Base-by-base conservation (phyloP, 345 rosid species). In the Moricandia arvensis region DNA sequence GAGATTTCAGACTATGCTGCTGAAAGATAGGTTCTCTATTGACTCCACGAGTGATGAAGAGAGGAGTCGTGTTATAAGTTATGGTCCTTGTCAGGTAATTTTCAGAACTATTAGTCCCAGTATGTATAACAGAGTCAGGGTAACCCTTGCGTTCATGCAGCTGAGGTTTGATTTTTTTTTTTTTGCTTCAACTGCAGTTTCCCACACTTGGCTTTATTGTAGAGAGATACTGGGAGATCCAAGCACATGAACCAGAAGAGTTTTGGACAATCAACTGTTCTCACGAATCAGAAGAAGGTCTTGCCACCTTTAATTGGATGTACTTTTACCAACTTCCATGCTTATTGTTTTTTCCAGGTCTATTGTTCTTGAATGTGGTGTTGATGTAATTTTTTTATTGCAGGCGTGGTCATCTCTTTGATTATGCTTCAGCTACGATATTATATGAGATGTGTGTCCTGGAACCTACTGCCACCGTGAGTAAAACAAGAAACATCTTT, bases 331-430 rank as follows among this genome's bases (percentile, higher is more conserved):
- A 75, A 70, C 70, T 71, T 30, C 16, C 26, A 65, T 71, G 21
- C 1, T 0, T 68, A 34, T 82, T 8, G 12, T 41, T 68, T 67
- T 37, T 81, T 47, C 30, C 29, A 12, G 66, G 68, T 21, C 24
- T 16, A 18, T 80, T 78, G 15, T 49, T 55, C 41, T 64, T 64
- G 16, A 57, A 70, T 57, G 17, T 57, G 41, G 38, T 24, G 58
- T 72, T 55, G 57, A 63, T 45, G 63, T 18, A 16, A 31, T 66
- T 73, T 66, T 43, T 71, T 63, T 53, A 77, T 84, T 80, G 72
- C 86, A 95, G 99, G 92, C 97, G 97, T 72, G 97, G 93, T 55
- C 97, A 90, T 79, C 87, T 95, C 55, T 95, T 95, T 83, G 97
- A 95, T 81, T 85, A 89, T 77, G 84, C 87, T 75, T 82, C 85